Conservation (phyloP, 1,139 yeast species). For the Candida anutae region DNA sequence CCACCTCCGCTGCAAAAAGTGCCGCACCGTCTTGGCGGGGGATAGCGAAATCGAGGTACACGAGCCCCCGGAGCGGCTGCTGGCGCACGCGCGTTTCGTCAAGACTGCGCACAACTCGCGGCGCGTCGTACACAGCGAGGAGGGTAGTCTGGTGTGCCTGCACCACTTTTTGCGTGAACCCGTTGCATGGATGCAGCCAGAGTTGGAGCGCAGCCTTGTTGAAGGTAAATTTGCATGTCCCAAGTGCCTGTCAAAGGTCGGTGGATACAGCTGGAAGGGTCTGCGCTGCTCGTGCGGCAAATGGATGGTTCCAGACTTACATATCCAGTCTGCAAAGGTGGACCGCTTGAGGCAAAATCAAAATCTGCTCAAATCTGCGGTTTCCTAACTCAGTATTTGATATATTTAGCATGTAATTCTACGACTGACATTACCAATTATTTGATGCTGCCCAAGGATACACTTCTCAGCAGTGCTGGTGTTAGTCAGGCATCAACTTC, state of each 20-base stretch:
- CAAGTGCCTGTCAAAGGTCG: constrained; percentile 73
- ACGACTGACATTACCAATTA: no score
- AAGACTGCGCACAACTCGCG: constrained; percentile 55
- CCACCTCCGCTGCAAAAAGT: constrained; percentile 59
- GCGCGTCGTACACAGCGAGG: constrained; percentile 44
- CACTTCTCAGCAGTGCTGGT: no score
- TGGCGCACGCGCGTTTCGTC: constrained; percentile 55
- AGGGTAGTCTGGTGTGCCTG: constrained; percentile 61
- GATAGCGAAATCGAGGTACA: constrained; percentile 49
- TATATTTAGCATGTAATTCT: no score
- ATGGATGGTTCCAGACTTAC: constrained; percentile 94
- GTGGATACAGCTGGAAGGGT: constrained; percentile 94
- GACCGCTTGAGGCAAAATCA: constrained; percentile 57
- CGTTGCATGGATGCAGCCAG: constrained; percentile 81
- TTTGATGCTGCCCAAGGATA: no score
- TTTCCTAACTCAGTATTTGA: no score
- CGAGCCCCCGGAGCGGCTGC: constrained; percentile 49
- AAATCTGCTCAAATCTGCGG: background rate
- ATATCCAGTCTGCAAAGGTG: constrained; percentile 71
- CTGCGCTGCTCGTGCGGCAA: constrained; percentile 89
- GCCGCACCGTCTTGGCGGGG: constrained; percentile 52
- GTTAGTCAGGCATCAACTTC: no score
- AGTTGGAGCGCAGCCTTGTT: constrained; percentile 56
- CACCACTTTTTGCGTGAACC: constrained; percentile 80
- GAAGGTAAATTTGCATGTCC: constrained; percentile 88